Evolutionary conservation across 2,329 filamentous ascomycete species (phyloP).

Genomic region (Ceratocystis cacaofunesta): DNA sequence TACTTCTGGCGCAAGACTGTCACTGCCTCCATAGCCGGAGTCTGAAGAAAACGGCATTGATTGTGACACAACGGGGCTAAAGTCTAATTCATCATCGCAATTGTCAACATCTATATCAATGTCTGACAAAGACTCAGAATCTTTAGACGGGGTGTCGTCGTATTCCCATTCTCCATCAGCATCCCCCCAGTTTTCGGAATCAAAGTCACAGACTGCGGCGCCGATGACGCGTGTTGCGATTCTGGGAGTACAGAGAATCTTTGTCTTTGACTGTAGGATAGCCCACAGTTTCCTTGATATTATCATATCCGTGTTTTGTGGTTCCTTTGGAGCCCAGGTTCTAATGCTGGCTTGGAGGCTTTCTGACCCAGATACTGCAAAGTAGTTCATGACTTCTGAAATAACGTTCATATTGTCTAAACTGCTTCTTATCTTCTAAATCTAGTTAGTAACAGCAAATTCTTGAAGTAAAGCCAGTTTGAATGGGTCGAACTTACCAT

Average conservation of each 20-base stretch:
- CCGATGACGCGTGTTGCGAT: neutral
- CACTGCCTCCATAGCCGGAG: neutral
- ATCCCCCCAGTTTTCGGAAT: slow-evolving; percentile 9
- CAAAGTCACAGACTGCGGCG: neutral
- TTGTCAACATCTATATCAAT: slow-evolving; percentile 12
- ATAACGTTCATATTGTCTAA: slow-evolving; percentile 14
- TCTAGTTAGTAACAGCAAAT: neutral
- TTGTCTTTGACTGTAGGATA: slow-evolving; percentile 15
- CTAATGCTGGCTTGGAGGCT: slow-evolving; percentile 11
- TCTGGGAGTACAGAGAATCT: neutral
- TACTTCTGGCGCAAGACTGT: slow-evolving; percentile 7
- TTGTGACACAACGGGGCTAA: slow-evolving; percentile 2
- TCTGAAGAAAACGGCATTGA: neutral
- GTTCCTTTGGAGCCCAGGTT: neutral
- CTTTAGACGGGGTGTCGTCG: neutral
- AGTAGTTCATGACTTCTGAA: slow-evolving; percentile 16
- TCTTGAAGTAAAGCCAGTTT: neutral
- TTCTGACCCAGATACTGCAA: slow-evolving; percentile 14
- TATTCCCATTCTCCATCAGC: slow-evolving; percentile 4
- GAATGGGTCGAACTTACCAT: slow-evolving; percentile 6
- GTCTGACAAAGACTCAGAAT: slow-evolving; percentile 8
- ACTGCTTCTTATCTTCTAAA: slow-evolving; percentile 10
- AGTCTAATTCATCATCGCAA: neutral
- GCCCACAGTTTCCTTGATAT: slow-evolving; percentile 14
- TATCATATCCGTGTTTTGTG: neutral